These are phyloP conservation scores for Boletales sp. DNA, from an alignment of 768 basidiomycete species.

Conservation along the genomic window DNA sequence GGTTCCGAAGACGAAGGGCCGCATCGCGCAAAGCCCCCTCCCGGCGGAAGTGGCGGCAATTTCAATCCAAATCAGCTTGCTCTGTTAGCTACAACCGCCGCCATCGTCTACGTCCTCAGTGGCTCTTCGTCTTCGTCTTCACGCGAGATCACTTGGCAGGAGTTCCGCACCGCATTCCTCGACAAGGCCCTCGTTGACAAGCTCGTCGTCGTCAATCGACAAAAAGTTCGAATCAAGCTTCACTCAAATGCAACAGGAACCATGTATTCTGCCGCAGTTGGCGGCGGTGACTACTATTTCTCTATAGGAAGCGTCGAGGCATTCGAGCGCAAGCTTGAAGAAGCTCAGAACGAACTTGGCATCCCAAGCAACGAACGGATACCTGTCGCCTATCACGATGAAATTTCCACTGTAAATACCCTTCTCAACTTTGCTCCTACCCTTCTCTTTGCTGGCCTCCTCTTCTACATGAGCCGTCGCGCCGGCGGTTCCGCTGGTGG, in stretches of 20 bases:
- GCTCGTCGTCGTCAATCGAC: conserved; percentile 86
- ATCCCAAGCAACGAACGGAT: conserved; percentile 92
- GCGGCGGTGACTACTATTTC: conserved; percentile 79
- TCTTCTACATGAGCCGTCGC: conserved; percentile 82
- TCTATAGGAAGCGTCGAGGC: conserved; percentile 97
- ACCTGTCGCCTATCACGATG: conserved; percentile 95
- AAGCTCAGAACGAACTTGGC: conserved; percentile 87
- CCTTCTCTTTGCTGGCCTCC: conserved; percentile 81
- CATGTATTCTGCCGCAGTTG: conserved; percentile 61
- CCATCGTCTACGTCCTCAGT: conserved; percentile 62
- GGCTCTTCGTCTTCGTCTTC: conserved; percentile 45
- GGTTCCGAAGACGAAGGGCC: conserved; percentile 28
- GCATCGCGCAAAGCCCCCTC: conserved; percentile 46
- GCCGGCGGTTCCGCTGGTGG: conserved; percentile 58
- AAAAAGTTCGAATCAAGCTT: conserved; percentile 86
- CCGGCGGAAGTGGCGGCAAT: conserved; percentile 41
- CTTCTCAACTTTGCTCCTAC: conserved; percentile 94
- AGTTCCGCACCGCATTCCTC: conserved; percentile 95
- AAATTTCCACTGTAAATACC: conserved; percentile 80
- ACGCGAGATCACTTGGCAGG: conserved; percentile 99
- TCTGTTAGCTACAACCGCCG: conserved; percentile 54
- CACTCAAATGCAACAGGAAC: conserved; percentile 85
- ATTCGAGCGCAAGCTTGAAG: conserved; percentile 93
- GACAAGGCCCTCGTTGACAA: conserved; percentile 95
- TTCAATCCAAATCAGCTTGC: conserved; percentile 57